Base-by-base conservation (phyloP, 2,329 filamentous ascomycete species). In the Colletotrichum higginsianum region DNA sequence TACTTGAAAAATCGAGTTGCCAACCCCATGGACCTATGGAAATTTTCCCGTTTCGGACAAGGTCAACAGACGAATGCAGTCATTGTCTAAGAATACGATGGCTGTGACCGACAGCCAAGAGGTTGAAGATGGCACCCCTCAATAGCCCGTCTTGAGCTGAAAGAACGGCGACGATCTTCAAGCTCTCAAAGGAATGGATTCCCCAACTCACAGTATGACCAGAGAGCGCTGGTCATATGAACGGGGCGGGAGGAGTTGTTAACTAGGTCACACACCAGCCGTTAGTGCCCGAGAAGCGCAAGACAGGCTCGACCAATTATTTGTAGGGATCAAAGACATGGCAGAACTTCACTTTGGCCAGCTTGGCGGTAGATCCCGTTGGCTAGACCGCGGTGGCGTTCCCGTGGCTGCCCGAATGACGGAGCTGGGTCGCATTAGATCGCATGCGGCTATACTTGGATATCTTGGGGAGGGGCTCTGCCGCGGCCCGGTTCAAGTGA, bases 371-470 rank as follows among this genome's bases (percentile, higher is more conserved):
- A 62, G 52, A 23, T 52, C n/a, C 68, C 57, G 57, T 58, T 47
- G 40, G 50, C 44, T 26, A 21, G 26, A 8, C 26, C 18, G 38
- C 35, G 26, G 61, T 40, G 46, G 21, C 38, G 21, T 21, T 11
- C 38, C 38, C n/a, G 21, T 63, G 58, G 67, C 30, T 46, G 52
- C 15, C n/a, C 16, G 44, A 13, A 68, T 63, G 68, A 67, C 68
- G 44, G n/a, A 68, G 58, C 57, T 35, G 57, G 8, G 26, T 38
- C 12, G 12, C 23, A 5, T 21, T 35, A 44, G 30, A 26, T 62
- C 26, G 68, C 68, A 62, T 71, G 68, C 64, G 53, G 68, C 68
- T 52, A 53, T 53, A 18, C 15, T n/a, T 47, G 15, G 30, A 68
- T 12, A 46, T 46, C 30, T 35, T 8, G 46, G 13, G 16, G n/a